Base-by-base conservation (phyloP, 2,329 filamentous ascomycete species). In the Lithohypha guttulata region DNA sequence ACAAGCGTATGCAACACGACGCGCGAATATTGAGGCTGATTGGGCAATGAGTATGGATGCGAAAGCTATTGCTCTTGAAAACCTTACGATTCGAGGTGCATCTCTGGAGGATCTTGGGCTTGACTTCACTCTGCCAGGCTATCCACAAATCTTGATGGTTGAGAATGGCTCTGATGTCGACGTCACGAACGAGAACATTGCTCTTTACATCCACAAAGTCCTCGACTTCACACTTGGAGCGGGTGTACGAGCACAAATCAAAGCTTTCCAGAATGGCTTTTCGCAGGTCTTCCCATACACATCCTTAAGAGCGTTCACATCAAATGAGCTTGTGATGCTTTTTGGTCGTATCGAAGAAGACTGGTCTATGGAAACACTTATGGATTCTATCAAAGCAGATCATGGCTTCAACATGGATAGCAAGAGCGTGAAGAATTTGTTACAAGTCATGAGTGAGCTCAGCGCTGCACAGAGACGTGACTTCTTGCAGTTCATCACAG, bases 361-460 rank as follows among this genome's bases (percentile, higher is more conserved):
- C 59, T 98, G 91, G 91, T 85, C 84, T 15, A 79, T 98, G 49
- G 89, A 96, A 59, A 98, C 91, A 43, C 75, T 98, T 27, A 93
- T 93, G 75, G 91, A 98, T 56, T 95, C 89, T 1, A 89, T 98
- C 66, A 98, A 98, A 65, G 91, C 91, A 19, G 91, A 98, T 53
- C 91, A 98, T 57, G 91, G 91, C 6, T 98, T 84, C 68, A 98
- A 96, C 53, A 91, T 98, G 75, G 91, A 98, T 58, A 96, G 89
- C 69, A 84, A 81, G 65, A 95, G 83, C 55, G 86, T 98, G 33
- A 85, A 81, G 53, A 96, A 98, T 53, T 60, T 98, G 49, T 70
- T 98, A 13, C 86, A 95, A 54, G 81, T 81, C 7, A 96, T 98
- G 91, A 95, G 86, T 58, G 82, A 93, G 56, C 71, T 95, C 39